Percentiles rank a stretch among this genome's conserved stretches.
These are phyloP conservation scores for Rhodofomes roseus DNA, from an alignment of 1,284 basidiomycete species.

Conservation along the genomic window DNA sequence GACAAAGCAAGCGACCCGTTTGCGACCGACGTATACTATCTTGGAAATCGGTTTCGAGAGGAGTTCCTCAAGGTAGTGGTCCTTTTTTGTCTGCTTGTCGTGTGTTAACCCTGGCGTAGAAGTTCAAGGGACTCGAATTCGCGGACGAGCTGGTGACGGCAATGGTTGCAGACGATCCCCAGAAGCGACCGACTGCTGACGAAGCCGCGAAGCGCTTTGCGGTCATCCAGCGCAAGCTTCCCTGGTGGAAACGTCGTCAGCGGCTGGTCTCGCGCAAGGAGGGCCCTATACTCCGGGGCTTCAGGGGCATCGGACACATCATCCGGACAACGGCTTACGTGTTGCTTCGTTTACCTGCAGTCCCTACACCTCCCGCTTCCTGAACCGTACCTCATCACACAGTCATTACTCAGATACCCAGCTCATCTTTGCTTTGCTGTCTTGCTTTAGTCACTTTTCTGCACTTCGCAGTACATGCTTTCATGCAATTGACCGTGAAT, in stretches of 20 bases:
- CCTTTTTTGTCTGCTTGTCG: background rate
- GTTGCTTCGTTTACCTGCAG: background rate
- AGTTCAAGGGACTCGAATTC: constrained; percentile 10
- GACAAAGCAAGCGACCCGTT: constrained; percentile 22
- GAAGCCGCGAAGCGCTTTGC: constrained; percentile 13
- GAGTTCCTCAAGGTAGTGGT: constrained; percentile 11
- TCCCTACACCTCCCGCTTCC: constrained; percentile 1
- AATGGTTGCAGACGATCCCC: constrained; percentile 14
- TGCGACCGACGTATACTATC: constrained; percentile 25
- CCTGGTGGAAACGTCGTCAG: constrained; percentile 1
- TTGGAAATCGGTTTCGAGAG: constrained; percentile 30
- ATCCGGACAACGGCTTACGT: constrained; percentile 1
- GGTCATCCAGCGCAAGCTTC: background rate
- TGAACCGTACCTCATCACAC: no score
- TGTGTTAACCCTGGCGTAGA: background rate
- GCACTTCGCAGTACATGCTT: no score
- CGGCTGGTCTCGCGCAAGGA: constrained; percentile 2
- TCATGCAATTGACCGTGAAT: no score
- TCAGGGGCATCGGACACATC: background rate
- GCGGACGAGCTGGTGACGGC: constrained; percentile 10
- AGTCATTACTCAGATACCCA: no score
- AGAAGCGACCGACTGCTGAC: constrained; percentile 10
- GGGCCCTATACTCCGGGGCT: background rate
- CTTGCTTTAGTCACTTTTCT: constrained; percentile 19
- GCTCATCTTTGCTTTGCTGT: no score